A percentile compares a stretch with the other conserved stretches of the same genome.
These are phyloP conservation scores for Populus davidiana DNA, from an alignment of 345 rosid genomes.

Conservation along the genomic window DNA sequence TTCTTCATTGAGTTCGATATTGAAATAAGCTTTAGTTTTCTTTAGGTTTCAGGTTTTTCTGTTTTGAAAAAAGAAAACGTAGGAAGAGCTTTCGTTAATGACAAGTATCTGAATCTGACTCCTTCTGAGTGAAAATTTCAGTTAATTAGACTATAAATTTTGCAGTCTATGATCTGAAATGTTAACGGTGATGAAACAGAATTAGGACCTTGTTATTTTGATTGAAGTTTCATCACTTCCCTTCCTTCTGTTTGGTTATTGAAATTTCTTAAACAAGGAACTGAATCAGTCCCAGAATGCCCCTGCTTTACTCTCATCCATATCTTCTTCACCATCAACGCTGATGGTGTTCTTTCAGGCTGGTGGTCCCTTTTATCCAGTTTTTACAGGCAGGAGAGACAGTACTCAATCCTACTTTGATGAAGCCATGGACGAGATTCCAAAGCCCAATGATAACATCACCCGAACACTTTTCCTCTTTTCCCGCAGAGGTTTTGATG, in stretches of 20 bases:
- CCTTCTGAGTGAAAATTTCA: too few species aligned
- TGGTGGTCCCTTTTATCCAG: conserved; percentile 55
- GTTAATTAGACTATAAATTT: too few species aligned
- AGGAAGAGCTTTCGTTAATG: too few species aligned
- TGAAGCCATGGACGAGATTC: conserved; percentile 38
- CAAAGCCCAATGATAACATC: conserved; percentile 39
- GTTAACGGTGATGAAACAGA: neutral
- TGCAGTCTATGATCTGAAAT: neutral
- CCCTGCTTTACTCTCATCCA: too few species aligned
- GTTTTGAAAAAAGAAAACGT: neutral
- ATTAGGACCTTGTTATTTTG: neutral
- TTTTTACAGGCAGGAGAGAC: conserved; percentile 51
- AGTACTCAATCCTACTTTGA: conserved; percentile 35
- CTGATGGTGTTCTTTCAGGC: conserved; percentile 23
- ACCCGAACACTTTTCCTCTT: conserved; percentile 33
- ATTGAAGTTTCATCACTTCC: neutral
- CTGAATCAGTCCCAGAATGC: too few species aligned
- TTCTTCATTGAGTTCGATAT: neutral
- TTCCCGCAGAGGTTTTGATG: conserved; percentile 36
- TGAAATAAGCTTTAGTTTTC: neutral
- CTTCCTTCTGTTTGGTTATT: neutral
- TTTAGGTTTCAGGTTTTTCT: neutral
- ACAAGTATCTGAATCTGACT: too few species aligned
- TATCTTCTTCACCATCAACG: too few species aligned
- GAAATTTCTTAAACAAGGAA: too few species aligned